phyloP scores from a whole-genome alignment of 306 rosid genomes.

The Quercus variabilis region DNA sequence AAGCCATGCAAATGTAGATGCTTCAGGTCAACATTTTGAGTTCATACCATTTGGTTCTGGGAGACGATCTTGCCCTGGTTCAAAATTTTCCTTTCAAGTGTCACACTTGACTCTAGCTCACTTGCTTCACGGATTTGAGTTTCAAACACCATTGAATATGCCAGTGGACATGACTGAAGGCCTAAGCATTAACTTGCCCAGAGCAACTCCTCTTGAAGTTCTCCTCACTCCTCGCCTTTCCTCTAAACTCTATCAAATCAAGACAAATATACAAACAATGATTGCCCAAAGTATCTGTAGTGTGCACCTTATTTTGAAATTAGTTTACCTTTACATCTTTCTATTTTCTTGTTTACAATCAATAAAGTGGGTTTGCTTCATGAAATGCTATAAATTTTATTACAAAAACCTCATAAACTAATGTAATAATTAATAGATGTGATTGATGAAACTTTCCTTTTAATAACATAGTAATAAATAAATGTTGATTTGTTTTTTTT shows the following conservation, averaged over 20 bases:
- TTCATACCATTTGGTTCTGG: neutral
- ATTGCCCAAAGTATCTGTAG: too few species aligned
- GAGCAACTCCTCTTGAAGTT: neutral
- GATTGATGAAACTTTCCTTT: too few species aligned
- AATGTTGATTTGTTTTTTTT: too few species aligned
- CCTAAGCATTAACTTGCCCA: neutral
- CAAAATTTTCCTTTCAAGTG: neutral
- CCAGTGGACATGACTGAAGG: neutral
- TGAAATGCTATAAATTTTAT: too few species aligned
- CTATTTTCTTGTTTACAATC: too few species aligned
- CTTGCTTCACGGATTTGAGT: constrained; percentile 8
- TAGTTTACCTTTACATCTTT: too few species aligned
- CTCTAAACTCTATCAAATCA: neutral
- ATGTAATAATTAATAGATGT: too few species aligned
- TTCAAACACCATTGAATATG: neutral
- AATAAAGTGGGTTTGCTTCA: too few species aligned
- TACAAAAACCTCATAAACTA: too few species aligned
- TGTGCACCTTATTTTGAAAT: too few species aligned
- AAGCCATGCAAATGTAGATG: constrained; percentile 4
- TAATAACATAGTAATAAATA: too few species aligned
- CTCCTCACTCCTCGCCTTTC: neutral
- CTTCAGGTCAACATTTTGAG: neutral
- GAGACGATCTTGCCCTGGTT: neutral
- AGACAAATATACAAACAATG: too few species aligned
- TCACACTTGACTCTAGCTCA: neutral